Evolutionary conservation across 73 alveolate genomes (phyloP).

Genomic region (Paramecium sonneborni): DNA sequence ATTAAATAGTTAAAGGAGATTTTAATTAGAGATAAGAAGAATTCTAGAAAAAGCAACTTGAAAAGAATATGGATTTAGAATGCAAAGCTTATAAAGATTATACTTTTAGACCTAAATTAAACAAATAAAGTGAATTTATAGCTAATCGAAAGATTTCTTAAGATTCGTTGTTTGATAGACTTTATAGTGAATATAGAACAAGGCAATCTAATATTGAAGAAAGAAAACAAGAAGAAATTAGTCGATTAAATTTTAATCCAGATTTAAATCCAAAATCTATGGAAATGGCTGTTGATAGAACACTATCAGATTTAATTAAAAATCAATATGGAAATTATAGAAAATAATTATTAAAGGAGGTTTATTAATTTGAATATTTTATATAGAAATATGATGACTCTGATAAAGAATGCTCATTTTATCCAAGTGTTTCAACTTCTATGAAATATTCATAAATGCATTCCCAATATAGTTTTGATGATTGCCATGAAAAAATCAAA

Average conservation of each 20-base stretch:
- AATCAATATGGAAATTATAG: conserved; percentile 3
- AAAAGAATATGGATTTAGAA: background rate
- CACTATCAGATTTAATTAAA: background rate
- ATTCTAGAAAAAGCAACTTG: background rate
- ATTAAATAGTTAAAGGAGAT: background rate
- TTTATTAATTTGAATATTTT: background rate
- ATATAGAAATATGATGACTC: conserved; percentile 1
- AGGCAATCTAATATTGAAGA: background rate
- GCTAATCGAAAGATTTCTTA: background rate
- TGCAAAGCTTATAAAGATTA: conserved; percentile 8
- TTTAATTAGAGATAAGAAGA: conserved; percentile 7
- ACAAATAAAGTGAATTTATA: background rate
- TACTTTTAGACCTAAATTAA: background rate
- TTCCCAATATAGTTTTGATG: conserved; percentile 43
- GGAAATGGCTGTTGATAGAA: conserved; percentile 31
- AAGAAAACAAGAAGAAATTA: background rate
- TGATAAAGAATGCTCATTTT: conserved; percentile 21
- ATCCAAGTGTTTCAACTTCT: conserved; percentile 26
- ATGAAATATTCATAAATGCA: conserved; percentile 33
- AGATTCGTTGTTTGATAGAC: background rate
- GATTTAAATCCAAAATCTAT: conserved; percentile 50
- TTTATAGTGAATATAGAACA: background rate
- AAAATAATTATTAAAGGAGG: background rate
- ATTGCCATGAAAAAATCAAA: conserved; percentile 18
- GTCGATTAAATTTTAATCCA: background rate